Conservation (phyloP, 148 eudicot genomes). For the Rhododendron ferrugineum region DNA sequence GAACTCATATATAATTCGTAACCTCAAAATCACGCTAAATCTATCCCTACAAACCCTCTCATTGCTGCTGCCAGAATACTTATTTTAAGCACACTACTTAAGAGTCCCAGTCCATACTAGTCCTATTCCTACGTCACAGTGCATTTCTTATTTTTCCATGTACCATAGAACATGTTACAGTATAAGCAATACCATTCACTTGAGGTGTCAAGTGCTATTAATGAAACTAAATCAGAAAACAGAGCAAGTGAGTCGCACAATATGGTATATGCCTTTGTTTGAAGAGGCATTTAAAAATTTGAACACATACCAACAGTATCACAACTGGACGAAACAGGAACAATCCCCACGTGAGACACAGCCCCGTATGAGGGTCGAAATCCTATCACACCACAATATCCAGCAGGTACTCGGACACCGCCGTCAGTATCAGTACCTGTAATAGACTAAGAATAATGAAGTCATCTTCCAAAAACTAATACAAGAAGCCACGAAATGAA, state of each 20-base stretch:
- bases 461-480: background rate
- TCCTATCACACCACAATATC: constrained; percentile 75
- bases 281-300: background rate
- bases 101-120: background rate
- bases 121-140: background rate
- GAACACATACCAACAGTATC: constrained; percentile 74
- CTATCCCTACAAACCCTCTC: background rate
- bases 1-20: background rate
- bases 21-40: background rate
- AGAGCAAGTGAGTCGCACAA: background rate
- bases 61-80: background rate
- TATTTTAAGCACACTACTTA: background rate
- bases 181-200: background rate
- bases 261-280: background rate
- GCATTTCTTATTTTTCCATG: background rate
- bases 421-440: constrained; percentile 90
- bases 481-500: constrained; percentile 1
- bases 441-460: constrained; percentile 4
- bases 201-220: background rate
- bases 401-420: constrained; percentile 91
- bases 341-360: constrained; percentile 58
- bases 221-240: background rate
- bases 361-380: constrained; percentile 78
- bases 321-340: constrained; percentile 79
- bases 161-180: background rate